Evolutionary conservation across 176 grass and related monocot species (phyloP), one percentile per base, ranked within the genome.

Genomic region (Triticum urartu): DNA sequence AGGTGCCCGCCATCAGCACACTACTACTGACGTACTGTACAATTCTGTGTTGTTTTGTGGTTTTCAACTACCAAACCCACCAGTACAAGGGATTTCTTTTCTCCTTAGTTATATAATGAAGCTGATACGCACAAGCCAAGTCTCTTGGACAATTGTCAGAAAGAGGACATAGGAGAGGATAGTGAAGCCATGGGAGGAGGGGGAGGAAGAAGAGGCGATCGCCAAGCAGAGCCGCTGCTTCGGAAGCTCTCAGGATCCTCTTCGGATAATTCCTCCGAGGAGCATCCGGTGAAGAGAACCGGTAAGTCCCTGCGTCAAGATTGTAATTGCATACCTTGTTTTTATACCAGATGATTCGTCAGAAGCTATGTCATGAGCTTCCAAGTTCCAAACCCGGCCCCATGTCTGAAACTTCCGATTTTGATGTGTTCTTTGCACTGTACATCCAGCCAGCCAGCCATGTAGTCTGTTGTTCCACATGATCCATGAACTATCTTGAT

Each of bases 261-360:
- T 13, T 60, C 72, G 2, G 56, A 82, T 33, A 35, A 34, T 12
- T 83, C 66, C 0, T 89, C 82, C 0, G 54, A 40, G 66, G 75
- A 74, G 54, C 58, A 58, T 48, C 25, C 20, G 1, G 82, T 81
- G 60, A 89, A 85, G 25, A 89, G 88, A 85, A 85, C 82, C 9
- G 82, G 82, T 85, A 28, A 85, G 82, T 28, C 65, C 28, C 10
- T 30, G 64, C 50, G 7, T 54, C 50, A 54, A 6, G 50, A 54
- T 54, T 54, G 4, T 18, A 54, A 54, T 18, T 18, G 18, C 5
- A 54, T 54, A 54, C 15, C 50, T 52, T 54, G 15, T 0, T 18
- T 54, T 54, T 54, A 54, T 18, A 54, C 50, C 1, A 47, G 50
- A 54, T 54, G 5, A 56, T n/a, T 36, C 52, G 2, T 58, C 18